phyloP scores from a whole-genome alignment of 768 basidiomycete species.

The Macrolepiota dolichaula region DNA sequence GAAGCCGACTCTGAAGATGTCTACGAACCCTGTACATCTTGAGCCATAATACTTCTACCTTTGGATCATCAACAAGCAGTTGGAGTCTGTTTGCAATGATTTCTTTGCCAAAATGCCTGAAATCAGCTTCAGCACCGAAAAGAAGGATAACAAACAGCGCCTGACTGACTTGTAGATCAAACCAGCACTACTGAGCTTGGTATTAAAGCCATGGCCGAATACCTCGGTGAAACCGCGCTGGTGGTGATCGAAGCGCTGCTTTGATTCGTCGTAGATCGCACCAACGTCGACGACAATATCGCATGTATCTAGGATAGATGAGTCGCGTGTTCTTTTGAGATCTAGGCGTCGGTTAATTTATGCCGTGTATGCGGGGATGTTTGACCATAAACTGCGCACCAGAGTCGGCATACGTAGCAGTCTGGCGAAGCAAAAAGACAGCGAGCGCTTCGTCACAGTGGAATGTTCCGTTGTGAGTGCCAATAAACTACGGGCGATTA shows the following conservation, averaged over 20 bases:
- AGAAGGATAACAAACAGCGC: neutral
- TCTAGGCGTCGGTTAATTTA: conserved; percentile 31
- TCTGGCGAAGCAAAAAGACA: conserved; percentile 82
- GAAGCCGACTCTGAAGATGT: neutral
- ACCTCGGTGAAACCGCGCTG: conserved; percentile 90
- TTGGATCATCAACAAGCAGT: conserved; percentile 50
- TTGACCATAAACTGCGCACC: conserved; percentile 37
- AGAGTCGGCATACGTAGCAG: conserved; percentile 70
- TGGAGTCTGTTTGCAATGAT: conserved; percentile 67
- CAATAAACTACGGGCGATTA: conserved; percentile 64
- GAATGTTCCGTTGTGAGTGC: conserved; percentile 94
- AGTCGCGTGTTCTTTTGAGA: conserved; percentile 73
- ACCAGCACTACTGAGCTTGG: conserved; percentile 91
- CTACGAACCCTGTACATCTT: conserved; percentile 76
- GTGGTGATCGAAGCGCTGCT: conserved; percentile 90
- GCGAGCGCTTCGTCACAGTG: conserved; percentile 98
- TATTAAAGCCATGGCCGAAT: conserved; percentile 84
- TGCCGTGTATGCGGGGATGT: neutral
- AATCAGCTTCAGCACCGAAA: conserved; percentile 3
- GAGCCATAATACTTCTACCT: conserved; percentile 75
- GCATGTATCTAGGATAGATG: conserved; percentile 67
- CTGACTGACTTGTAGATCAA: conserved; percentile 86
- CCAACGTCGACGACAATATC: conserved; percentile 98
- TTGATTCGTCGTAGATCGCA: conserved; percentile 79
- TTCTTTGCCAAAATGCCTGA: conserved; percentile 85